Evolutionary conservation across 768 basidiomycete genomes (phyloP), one percentile per base, ranked within the genome.

Genomic region (Russula sp.): DNA sequence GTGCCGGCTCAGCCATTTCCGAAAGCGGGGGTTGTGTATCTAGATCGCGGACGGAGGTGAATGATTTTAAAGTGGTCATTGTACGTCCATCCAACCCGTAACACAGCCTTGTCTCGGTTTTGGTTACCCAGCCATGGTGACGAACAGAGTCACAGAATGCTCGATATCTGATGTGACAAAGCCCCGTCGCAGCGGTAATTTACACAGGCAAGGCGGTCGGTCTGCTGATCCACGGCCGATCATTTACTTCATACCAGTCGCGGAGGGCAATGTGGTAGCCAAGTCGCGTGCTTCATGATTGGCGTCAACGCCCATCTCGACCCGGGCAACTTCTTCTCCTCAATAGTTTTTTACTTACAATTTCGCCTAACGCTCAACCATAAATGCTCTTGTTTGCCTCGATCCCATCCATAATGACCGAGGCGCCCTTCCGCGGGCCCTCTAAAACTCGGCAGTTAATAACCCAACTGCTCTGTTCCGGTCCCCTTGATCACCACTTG

Each of bases 201-300:
- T 43, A 29, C 47, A 8, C 38, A 52, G 51, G 16, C 41, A 56
- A 42, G 53, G 53, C 60, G 22, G 47, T 60, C 36, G 48, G 41
- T 32, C 50, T 58, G 56, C 41, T 57, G 60, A 51, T 61, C 60
- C 64, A 57, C 49, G 45, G 64, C 56, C 64, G 64, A 65, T 65
- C 64, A 56, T 53, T 51, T 56, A 48, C 55, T 65, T 62, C 60
- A 56, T 63, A 42, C 55, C 51, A 46, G 57, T 63, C 58, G 52
- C 61, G 56, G 62, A 59, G 57, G 58, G 51, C 43, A 52, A 59
- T 63, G 42, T 41, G 53, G 35, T 42, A 45, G 43, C n/a, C 39
- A 39, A 42, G 54, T 61, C 63, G 60, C 60, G 63, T 61, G 60
- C 63, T 58, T 59, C 58, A 63, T 59, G 62, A 63, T 63, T 63